Conservation (phyloP, 1,284 basidiomycete species). For the Ustilago bromivora region DNA sequence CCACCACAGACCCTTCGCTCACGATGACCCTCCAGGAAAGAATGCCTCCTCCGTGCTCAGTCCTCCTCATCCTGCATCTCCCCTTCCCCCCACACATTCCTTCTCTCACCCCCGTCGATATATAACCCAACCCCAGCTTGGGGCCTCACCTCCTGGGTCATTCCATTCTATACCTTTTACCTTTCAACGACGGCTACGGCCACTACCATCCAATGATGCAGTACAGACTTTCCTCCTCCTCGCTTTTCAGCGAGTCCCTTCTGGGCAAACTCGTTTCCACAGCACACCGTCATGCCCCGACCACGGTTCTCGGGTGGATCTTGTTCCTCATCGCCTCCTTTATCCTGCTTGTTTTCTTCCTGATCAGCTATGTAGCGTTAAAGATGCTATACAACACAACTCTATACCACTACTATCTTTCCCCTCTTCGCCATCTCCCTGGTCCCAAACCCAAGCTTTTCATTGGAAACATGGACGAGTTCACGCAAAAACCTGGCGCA, state of each 20-base stretch:
- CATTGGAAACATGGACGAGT: conserved; percentile 47
- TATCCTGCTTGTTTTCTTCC: background rate
- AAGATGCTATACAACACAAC: conserved; percentile 41
- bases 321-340: conserved; percentile 5
- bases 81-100: background rate
- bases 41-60: background rate
- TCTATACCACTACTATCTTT: conserved; percentile 42
- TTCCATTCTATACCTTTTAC: background rate
- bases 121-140: background rate
- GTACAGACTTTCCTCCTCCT: conserved; percentile 24
- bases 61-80: background rate
- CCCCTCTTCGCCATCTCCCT: conserved; percentile 45
- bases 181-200: background rate
- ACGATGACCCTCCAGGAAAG: background rate
- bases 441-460: conserved; percentile 42
- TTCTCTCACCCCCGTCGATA: background rate
- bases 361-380: conserved; percentile 14
- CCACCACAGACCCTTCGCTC: conserved; percentile 2
- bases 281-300: conserved; percentile 20
- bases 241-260: conserved; percentile 27
- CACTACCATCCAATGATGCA: conserved; percentile 14
- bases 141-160: background rate
- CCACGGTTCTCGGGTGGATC: conserved; percentile 16
- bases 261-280: conserved; percentile 19
- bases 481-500: conserved; percentile 35